Evolutionary conservation across 2,329 filamentous ascomycete species (phyloP), one percentile per base, ranked within the genome.

Genomic region (Ascochyta rabiei): DNA sequence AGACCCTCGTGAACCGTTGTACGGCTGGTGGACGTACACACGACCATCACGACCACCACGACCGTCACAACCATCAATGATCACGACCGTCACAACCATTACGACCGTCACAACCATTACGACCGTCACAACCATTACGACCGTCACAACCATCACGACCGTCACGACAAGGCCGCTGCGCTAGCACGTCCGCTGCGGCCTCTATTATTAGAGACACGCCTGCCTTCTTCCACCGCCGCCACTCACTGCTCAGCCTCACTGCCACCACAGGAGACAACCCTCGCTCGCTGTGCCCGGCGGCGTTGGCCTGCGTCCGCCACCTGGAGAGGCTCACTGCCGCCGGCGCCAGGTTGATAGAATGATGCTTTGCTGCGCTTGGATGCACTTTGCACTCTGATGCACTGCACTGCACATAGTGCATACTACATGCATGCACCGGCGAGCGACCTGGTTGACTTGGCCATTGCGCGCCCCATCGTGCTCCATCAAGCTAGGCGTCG

Each of bases 171-270:
- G 34, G 16, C 42, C n/a, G 34, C 26, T 24, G 46, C 46, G 52
- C 52, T 55, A 40, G 46, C 41, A 30, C 51, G 40, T 30, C 40
- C 44, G 38, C 43, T 48, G 44, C 44, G 33, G 44, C 43, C 49
- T 56, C 62, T 68, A 64, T 56, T 61, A 57, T 64, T 67, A 67
- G 64, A 48, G 52, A 39, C 39, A 38, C 45, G 31, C 34, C 46
- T 44, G 51, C 45, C 63, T 54, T 62, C 48, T 48, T 57, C 9
- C 54, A 61, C 53, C 60, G 53, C 47, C 50, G 63, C 61, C 59
- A 46, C 57, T 35, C 45, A 42, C 34, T 62, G 59, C 60, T 66
- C 67, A 70, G 67, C 67, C 67, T 68, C 66, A 67, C 58, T 55
- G 23, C 46, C 35, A 55, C 31, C 45, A 26, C 46, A 33, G 40